Evolutionary conservation across 164 flowering plant species (phyloP).

Genomic region (Hamamelis virginiana): DNA sequence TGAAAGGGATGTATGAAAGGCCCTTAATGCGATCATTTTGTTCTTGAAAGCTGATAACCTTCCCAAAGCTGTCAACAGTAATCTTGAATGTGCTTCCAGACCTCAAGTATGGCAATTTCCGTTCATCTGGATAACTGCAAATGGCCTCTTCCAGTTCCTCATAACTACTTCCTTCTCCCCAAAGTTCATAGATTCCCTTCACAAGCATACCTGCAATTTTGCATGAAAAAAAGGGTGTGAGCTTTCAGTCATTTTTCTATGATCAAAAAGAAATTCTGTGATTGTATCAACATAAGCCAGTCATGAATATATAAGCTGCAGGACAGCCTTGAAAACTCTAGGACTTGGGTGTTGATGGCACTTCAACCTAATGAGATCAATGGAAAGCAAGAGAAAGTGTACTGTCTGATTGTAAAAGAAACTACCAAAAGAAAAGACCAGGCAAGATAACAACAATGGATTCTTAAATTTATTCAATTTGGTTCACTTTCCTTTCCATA

Average conservation of each 20-base stretch:
- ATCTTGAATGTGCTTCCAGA: slow-evolving; percentile 72
- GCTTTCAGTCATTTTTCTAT: no score
- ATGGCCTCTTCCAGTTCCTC: slow-evolving; percentile 80
- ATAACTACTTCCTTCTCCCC: slow-evolving; percentile 89
- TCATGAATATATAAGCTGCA: neutral
- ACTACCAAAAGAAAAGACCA: neutral
- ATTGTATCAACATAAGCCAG: no score
- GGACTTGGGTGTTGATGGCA: no score
- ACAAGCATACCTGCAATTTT: slow-evolving; percentile 75
- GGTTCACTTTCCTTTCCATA: no score
- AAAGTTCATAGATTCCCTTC: slow-evolving; percentile 94
- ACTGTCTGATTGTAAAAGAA: neutral
- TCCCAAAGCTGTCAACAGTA: slow-evolving; percentile 81
- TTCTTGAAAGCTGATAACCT: slow-evolving; percentile 65
- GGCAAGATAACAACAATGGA: no score
- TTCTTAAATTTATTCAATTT: no score
- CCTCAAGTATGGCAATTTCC: slow-evolving; percentile 65
- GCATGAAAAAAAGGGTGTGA: neutral
- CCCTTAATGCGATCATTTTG: slow-evolving; percentile 66
- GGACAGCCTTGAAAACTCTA: neutral
- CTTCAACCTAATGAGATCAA: neutral
- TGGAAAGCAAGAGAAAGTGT: neutral
- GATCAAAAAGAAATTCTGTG: no score
- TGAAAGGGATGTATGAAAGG: slow-evolving; percentile 75
- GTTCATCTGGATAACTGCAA: slow-evolving; percentile 65